Base-by-base conservation (phyloP, 331 rosid species). In the Pyrus hybrid region DNA sequence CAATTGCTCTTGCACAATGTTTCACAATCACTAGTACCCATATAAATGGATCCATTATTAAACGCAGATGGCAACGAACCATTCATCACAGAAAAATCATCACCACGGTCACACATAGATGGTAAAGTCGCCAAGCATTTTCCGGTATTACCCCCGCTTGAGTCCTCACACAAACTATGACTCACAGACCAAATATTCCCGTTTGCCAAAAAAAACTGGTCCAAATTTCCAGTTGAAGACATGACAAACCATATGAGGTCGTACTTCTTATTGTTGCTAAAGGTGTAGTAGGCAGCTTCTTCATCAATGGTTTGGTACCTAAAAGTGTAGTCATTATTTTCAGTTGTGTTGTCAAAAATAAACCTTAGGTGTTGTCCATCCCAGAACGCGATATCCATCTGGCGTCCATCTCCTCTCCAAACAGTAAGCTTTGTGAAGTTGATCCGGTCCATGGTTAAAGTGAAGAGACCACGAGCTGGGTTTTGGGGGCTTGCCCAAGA, bases 181-280 rank as follows among this genome's bases (percentile, higher is more conserved):
- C 12, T 67, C 56, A 56, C 54, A 13, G 18, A 66, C 22, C 57
- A 54, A 64, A 76, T 67, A 32, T 67, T 76, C 28, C 60, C 43
- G 3, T 56, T 66, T 9, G 28, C 22, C 58, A 76, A 56, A 12
- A n/a, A 17, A 53, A 51, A 37, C 47, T 76, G 73, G 30, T 76
- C 60, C 37, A 76, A 26, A 0, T 68, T 25, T 37, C 79, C 79
- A 16, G 64, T 67, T 21, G 79, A 54, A 18, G 79, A 35, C 73
- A 76, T 54, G 53, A 76, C 74, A 76, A 67, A 76, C 79, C 79
- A 76, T 35, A 30, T 56, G 45, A 68, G 65, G 5, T 66, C 73
- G 20, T 66, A 56, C 8, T 67, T 67, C 26, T n/a, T 43, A 0
- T 13, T 33, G 22, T 45, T 20, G 17, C 56, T 76, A 13, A 76